A percentile compares a stretch with the other conserved stretches of the same genome.
Conservation (phyloP, 1,284 basidiomycete species). For the Cerioporus squamosus region DNA sequence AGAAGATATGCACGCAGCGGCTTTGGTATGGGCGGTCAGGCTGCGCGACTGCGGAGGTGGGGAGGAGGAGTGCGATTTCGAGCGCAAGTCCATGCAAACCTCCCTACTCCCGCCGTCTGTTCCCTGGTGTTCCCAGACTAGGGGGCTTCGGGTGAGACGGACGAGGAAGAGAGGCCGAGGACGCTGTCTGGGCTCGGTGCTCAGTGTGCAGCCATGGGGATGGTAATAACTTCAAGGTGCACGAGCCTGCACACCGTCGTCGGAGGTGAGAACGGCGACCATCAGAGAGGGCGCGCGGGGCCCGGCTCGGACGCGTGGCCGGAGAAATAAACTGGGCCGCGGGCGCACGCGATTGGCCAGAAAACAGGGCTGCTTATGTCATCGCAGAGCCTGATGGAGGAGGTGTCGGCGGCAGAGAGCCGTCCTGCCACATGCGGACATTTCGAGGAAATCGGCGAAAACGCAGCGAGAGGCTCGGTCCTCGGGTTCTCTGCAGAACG, state of each 20-base stretch:
- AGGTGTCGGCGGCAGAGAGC: background rate
- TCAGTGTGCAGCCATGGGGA: background rate
- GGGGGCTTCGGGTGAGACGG: background rate
- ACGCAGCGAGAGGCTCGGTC: background rate
- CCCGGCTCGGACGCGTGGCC: background rate
- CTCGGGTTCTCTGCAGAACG: background rate
- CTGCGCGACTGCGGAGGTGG: background rate
- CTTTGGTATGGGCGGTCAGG: background rate
- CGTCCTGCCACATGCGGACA: background rate
- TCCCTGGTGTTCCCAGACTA: background rate
- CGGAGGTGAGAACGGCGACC: background rate
- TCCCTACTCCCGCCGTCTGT: background rate
- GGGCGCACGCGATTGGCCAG: constrained; percentile 4
- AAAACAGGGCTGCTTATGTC: constrained; percentile 1
- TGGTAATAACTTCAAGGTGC: background rate
- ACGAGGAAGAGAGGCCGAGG: background rate
- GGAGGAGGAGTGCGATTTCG: background rate
- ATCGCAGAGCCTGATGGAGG: background rate
- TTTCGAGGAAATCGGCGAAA: background rate
- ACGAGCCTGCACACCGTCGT: background rate
- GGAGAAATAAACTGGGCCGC: no score
- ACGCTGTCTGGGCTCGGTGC: no score
- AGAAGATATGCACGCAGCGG: background rate
- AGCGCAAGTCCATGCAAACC: background rate
- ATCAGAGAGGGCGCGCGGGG: no score